These are phyloP conservation scores for Aureobasidium sp. DNA, from an alignment of 2,329 filamentous ascomycete species.

Conservation along the genomic window DNA sequence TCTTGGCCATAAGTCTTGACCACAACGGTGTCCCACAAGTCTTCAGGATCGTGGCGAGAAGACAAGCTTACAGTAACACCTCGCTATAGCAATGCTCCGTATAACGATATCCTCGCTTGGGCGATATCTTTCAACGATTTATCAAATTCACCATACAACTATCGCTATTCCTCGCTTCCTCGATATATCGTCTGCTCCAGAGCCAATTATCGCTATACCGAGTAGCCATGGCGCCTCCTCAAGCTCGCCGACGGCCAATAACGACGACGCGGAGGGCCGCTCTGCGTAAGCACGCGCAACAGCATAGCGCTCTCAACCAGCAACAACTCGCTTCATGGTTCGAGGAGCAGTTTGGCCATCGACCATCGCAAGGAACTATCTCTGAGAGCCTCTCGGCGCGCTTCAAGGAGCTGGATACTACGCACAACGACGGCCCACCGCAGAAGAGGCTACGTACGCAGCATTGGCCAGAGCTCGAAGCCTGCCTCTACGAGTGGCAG, in stretches of 20 bases:
- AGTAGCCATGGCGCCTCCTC: too few relatives aligned
- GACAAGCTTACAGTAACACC: conserved; percentile 18
- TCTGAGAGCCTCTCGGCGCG: background rate
- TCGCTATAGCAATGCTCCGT: background rate
- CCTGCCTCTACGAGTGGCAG: too few relatives aligned
- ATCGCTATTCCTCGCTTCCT: background rate
- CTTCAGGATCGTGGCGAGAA: background rate
- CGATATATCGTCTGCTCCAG: background rate
- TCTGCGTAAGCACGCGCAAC: too few relatives aligned
- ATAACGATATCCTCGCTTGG: background rate
- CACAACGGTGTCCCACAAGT: background rate
- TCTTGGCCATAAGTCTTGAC: background rate
- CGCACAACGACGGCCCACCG: too few relatives aligned
- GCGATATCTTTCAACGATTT: background rate
- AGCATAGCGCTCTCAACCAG: conserved; percentile 7
- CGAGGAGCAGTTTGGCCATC: background rate
- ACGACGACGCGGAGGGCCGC: too few relatives aligned
- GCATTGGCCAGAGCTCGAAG: too few relatives aligned
- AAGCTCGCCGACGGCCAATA: too few relatives aligned
- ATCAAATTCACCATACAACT: background rate
- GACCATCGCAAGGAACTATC: background rate
- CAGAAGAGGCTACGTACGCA: too few relatives aligned
- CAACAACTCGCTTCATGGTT: background rate
- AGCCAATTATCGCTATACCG: background rate
- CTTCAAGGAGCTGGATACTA: too few relatives aligned